These are phyloP conservation scores for Mycena metata DNA, from an alignment of 768 basidiomycete genomes.

Conservation along the genomic window DNA sequence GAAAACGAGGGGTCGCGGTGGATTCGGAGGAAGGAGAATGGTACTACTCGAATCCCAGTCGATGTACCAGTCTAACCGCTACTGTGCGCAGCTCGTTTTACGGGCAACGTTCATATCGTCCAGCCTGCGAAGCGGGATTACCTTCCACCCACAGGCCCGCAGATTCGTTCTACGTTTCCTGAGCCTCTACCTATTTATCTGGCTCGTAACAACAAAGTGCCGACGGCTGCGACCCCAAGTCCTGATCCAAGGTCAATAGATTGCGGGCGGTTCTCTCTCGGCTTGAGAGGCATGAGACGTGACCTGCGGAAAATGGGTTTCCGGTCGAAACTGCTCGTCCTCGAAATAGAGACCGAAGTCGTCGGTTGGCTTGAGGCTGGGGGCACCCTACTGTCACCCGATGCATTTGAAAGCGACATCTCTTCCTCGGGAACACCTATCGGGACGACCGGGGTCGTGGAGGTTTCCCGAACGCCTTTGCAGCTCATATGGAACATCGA, in stretches of 20 bases:
- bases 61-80: not conserved
- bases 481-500: slow-evolving; percentile 81
- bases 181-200: slow-evolving; percentile 81
- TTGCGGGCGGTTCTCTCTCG: slow-evolving; percentile 83
- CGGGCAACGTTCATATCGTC: slow-evolving; percentile 79
- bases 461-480: slow-evolving; percentile 74
- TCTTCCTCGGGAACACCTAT: slow-evolving; percentile 58
- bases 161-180: slow-evolving; percentile 74
- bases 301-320: slow-evolving; percentile 73
- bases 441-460: slow-evolving; percentile 68
- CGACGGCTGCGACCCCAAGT: slow-evolving; percentile 56
- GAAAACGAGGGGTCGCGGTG: slow-evolving; percentile 85
- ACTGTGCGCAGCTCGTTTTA: slow-evolving; percentile 69
- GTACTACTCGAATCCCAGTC: slow-evolving; percentile 49
- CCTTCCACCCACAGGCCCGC: slow-evolving; percentile 54
- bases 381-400: slow-evolving; percentile 69
- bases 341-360: slow-evolving; percentile 76
- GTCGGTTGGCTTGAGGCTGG: slow-evolving; percentile 72
- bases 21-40: slow-evolving; percentile 82
- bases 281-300: slow-evolving; percentile 80
- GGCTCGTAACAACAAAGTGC: slow-evolving; percentile 68
- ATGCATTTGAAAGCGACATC: slow-evolving; percentile 46
- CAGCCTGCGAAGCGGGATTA: slow-evolving; percentile 73
- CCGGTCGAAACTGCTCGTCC: slow-evolving; percentile 72
- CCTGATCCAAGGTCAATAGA: slow-evolving; percentile 69